Base-by-base conservation (phyloP, 495 filamentous ascomycete genomes). In the Pyrenopolyporus hunteri region DNA sequence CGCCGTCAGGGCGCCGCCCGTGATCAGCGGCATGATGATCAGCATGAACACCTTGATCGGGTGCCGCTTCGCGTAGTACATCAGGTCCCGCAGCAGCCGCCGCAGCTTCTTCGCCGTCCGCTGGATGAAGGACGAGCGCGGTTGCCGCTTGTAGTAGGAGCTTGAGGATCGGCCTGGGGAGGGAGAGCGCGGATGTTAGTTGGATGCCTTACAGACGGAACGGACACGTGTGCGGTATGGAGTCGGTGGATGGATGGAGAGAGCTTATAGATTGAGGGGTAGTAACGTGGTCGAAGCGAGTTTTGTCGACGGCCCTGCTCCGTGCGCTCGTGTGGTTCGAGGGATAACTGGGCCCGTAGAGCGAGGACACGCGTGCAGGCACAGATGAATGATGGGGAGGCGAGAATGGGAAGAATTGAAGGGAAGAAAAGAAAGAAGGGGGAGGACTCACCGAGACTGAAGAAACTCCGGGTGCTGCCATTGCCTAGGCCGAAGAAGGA, bases 1-100 rank as follows among this genome's bases (percentile, higher is more conserved):
- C 22, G 85, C 86, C 2, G 83, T 82, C 65, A 97, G 73, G 20
- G 90, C 87, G 4, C 92, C 92, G 44, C 90, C 90, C 0, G 87
- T 90, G 53, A 96, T 76, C 40, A 97, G 78, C 14, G 92, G 92
- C 80, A 96, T 82, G 48, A 95, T 83, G 25, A 95, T 87, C 13
- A 94, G 79, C 78, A 93, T 84, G 73, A 95, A 86, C 2, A 93
- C 87, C 74, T 93, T 94, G 62, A 91, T 64, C 0, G 92, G 92
- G 69, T 96, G 85, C 6, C 83, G 78, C 67, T 89, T 85, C 51
- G 88, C 87, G 72, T 92, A 95, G 70, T 84, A 80, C 63, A 82
- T 80, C 9, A 96, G 82, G 61, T 92, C 85, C 50, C 88, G 87
- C 23, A 95, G 70, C 23, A 93, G 77, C 20, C 85, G 86, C 66